Evolutionary conservation across 2,329 filamentous ascomycete species (phyloP).

Genomic region (Penicillium sp.): DNA sequence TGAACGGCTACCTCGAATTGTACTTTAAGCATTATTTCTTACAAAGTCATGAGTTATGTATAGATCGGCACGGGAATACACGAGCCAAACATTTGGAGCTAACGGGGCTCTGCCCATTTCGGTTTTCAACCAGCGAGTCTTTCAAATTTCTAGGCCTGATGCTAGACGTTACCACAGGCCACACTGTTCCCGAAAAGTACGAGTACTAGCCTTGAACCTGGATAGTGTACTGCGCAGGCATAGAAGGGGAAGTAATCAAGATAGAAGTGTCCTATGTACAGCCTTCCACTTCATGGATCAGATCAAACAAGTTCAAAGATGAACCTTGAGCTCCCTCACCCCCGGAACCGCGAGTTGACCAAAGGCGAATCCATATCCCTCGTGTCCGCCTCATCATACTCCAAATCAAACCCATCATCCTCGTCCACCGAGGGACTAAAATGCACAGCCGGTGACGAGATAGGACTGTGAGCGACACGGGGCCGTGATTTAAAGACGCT

Average conservation of each 20-base stretch:
- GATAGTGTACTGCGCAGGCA: background rate
- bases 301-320: background rate
- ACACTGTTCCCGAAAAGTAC: background rate
- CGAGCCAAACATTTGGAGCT: background rate
- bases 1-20: background rate
- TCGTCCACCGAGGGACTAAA: constrained; percentile 29
- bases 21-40: background rate
- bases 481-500: constrained; percentile 84
- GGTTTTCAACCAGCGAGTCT: background rate
- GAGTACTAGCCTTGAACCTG: background rate
- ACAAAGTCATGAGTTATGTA: background rate
- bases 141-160: background rate
- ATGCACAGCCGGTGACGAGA: constrained; percentile 47
- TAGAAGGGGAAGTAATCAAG: background rate
- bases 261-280: background rate
- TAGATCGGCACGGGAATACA: background rate
- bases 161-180: background rate
- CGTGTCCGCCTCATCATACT: constrained; percentile 20
- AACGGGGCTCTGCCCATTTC: background rate
- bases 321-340: background rate
- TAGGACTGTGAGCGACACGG: constrained; percentile 74
- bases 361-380: constrained; percentile 25
- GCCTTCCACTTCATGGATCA: background rate
- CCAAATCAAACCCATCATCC: constrained; percentile 24
- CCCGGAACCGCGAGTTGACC: constrained; percentile 11